phyloP scores from a whole-genome alignment of 1,139 yeast species.

The Kodamaea sp. region DNA sequence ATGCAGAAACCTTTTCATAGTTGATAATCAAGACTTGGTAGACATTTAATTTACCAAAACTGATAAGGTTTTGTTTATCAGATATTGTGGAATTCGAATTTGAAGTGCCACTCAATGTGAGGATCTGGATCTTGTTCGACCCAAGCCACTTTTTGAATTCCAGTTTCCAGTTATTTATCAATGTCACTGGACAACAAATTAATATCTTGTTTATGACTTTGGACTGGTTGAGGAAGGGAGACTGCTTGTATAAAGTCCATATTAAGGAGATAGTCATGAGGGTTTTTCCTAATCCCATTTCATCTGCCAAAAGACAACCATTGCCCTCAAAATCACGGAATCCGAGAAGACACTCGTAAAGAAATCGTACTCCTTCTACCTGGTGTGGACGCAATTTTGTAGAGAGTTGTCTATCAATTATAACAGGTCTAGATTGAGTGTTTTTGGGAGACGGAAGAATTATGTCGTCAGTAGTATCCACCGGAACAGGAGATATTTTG shows the following conservation, averaged over 20 bases:
- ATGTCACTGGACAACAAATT: slow-evolving; percentile 89
- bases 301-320: slow-evolving; percentile 92
- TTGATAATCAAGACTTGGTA: slow-evolving; percentile 85
- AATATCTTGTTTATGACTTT: slow-evolving; percentile 57
- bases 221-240: slow-evolving; percentile 46
- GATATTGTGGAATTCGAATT: slow-evolving; percentile 33
- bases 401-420: slow-evolving; percentile 67
- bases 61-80: slow-evolving; percentile 59
- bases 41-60: slow-evolving; percentile 68
- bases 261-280: slow-evolving; percentile 79
- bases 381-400: slow-evolving; percentile 76
- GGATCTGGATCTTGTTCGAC: slow-evolving; percentile 56
- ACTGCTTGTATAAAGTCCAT: slow-evolving; percentile 82
- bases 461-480: background rate
- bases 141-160: slow-evolving; percentile 94
- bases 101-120: slow-evolving; percentile 52
- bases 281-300: slow-evolving; percentile 97
- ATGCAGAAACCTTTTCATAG: slow-evolving; percentile 72
- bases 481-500: background rate
- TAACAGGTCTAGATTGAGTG: slow-evolving; percentile 15
- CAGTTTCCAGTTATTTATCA: slow-evolving; percentile 82
- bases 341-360: slow-evolving; percentile 84
- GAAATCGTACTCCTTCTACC: slow-evolving; percentile 73
- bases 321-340: slow-evolving; percentile 44
- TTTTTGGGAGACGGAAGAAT: slow-evolving; percentile 8